Evolutionary conservation across 495 filamentous ascomycete genomes (phyloP).

Genomic region (Arthonia radiata): DNA sequence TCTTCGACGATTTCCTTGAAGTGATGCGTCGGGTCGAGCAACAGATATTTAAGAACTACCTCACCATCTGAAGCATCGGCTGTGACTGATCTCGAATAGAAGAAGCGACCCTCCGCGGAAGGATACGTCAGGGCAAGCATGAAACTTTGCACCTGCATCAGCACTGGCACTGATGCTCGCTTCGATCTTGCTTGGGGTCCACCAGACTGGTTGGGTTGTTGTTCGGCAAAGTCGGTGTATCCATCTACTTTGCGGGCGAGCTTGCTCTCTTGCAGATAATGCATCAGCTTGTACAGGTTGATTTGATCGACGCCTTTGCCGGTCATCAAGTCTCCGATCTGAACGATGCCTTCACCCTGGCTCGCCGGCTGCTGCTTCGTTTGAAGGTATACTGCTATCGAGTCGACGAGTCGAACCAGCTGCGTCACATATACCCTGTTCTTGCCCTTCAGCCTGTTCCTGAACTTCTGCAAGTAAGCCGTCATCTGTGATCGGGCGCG

Average conservation of each 20-base stretch:
- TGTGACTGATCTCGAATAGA: conserved; percentile 31
- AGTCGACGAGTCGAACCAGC: conserved; percentile 53
- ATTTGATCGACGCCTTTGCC: conserved; percentile 86
- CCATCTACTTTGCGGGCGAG: conserved; percentile 84
- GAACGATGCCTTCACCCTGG: conserved; percentile 34
- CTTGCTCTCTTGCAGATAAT: conserved; percentile 78
- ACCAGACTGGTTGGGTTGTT: conserved; percentile 16
- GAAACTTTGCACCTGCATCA: conserved; percentile 69
- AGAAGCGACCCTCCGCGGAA: conserved; percentile 66
- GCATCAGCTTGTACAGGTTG: conserved; percentile 68
- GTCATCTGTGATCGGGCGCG: conserved; percentile 47
- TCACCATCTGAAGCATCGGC: conserved; percentile 20
- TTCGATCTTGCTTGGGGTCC: conserved; percentile 8
- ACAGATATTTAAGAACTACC: conserved; percentile 57
- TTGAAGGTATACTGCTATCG: conserved; percentile 42
- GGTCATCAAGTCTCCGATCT: conserved; percentile 42
- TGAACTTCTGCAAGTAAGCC: conserved; percentile 66
- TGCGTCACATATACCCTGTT: conserved; percentile 85
- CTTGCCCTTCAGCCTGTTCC: conserved; percentile 69
- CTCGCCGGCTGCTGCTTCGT: conserved; percentile 13
- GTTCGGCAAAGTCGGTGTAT: conserved; percentile 39
- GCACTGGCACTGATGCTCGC: conserved; percentile 33
- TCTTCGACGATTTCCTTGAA: conserved; percentile 74
- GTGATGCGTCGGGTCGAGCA: conserved; percentile 81
- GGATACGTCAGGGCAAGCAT: conserved; percentile 67